phyloP scores from a whole-genome alignment of 2,329 filamentous ascomycete species.

The Diatrype stigma region DNA sequence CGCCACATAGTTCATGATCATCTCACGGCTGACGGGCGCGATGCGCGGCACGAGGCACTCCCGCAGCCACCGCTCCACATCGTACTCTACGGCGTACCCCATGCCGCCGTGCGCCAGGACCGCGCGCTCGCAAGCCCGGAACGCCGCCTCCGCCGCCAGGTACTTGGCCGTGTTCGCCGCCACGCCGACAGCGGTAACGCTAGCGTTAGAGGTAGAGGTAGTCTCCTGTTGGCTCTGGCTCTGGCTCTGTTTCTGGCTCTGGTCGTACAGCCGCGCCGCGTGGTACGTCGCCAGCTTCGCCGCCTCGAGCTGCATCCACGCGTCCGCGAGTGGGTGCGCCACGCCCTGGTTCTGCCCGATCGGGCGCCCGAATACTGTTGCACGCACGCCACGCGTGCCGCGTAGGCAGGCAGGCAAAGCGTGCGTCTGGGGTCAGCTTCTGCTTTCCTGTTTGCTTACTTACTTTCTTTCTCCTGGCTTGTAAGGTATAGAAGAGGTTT shows the following conservation, averaged over 20 bases:
- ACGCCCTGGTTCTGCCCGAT: slow-evolving; percentile 66
- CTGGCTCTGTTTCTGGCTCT: slow-evolving; percentile 48
- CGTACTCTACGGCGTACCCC: slow-evolving; percentile 62
- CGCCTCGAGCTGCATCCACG: slow-evolving; percentile 62
- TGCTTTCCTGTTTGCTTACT: too few species aligned
- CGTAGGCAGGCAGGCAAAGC: too few species aligned
- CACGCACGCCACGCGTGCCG: too few species aligned
- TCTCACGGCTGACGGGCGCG: slow-evolving; percentile 63
- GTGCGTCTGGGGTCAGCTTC: too few species aligned
- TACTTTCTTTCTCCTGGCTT: too few species aligned
- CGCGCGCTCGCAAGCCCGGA: slow-evolving; percentile 57
- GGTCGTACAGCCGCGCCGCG: slow-evolving; percentile 56
- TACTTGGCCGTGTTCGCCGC: slow-evolving; percentile 70
- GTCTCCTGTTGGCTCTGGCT: too few species aligned
- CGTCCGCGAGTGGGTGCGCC: slow-evolving; percentile 61
- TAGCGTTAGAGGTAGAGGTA: too few species aligned
- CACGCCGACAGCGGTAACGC: slow-evolving; percentile 57
- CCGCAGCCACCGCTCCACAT: slow-evolving; percentile 62
- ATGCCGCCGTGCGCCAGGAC: slow-evolving; percentile 59
- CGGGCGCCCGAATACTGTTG: slow-evolving; percentile 61
- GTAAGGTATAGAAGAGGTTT: too few species aligned
- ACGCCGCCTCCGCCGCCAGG: slow-evolving; percentile 61
- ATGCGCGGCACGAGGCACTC: slow-evolving; percentile 62
- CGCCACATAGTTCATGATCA: slow-evolving; percentile 71
- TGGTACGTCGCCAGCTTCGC: slow-evolving; percentile 64